These are phyloP conservation scores for Delphinella strobiligena DNA, from an alignment of 2,329 filamentous ascomycete species.

Conservation along the genomic window DNA sequence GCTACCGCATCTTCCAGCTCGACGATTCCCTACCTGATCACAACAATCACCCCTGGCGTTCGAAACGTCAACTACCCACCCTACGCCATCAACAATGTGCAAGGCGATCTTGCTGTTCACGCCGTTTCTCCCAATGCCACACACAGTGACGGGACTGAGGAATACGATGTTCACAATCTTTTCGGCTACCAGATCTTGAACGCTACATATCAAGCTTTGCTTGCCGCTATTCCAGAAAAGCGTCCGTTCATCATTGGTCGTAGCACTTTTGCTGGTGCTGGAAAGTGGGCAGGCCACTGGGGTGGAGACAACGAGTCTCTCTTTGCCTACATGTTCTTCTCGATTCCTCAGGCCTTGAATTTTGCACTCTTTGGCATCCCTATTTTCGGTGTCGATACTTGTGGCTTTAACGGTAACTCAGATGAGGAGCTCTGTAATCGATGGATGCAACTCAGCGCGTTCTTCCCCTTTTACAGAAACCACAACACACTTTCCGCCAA, in stretches of 20 bases:
- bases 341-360: conserved; percentile 64
- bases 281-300: conserved; percentile 71
- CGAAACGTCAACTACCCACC: conserved; percentile 63
- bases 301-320: conserved; percentile 57
- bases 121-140: conserved; percentile 68
- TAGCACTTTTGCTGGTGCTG: conserved; percentile 67
- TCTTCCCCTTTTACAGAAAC: conserved; percentile 68
- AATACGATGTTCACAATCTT: conserved; percentile 78
- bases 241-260: conserved; percentile 77
- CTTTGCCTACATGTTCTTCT: conserved; percentile 64
- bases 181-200: conserved; percentile 65
- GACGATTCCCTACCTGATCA: conserved; percentile 39
- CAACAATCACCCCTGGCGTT: conserved; percentile 48
- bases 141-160: conserved; percentile 54
- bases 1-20: conserved; percentile 15
- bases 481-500: conserved; percentile 54
- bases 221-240: conserved; percentile 50
- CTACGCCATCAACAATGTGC: conserved; percentile 63
- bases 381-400: conserved; percentile 62
- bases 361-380: conserved; percentile 66
- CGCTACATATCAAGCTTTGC: conserved; percentile 62
- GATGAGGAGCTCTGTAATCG: conserved; percentile 60
- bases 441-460: conserved; percentile 62
- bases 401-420: conserved; percentile 57
- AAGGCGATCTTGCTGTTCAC: conserved; percentile 60